Base-by-base conservation (phyloP, 2,329 filamentous ascomycete genomes). In the Chrysoporthe cubensis region DNA sequence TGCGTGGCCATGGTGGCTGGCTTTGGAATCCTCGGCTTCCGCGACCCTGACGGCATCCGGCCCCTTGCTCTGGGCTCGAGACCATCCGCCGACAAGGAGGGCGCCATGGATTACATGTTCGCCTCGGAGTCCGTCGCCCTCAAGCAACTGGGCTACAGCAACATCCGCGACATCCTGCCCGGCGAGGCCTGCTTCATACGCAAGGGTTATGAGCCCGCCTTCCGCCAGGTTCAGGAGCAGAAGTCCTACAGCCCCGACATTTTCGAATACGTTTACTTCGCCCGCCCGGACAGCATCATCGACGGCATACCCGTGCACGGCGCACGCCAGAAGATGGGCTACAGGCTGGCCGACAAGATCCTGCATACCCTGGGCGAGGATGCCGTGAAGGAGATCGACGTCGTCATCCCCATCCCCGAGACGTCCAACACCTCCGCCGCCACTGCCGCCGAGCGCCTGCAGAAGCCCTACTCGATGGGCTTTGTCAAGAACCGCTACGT, bases 231-330 rank as follows among this genome's bases (percentile, higher is more conserved):
- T 16, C 87, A 89, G 52, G 80, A 86, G 68, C 84, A 85, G 72
- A 85, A 87, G 73, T 84, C 85, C 18, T 97, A 97, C 76, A 89
- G 91, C 1, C 93, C 93, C 0, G 94, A 97, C 76, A 91, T 93
- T 70, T 96, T 96, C 74, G 92, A 96, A 79, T 93, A 90, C 71
- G 91, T 97, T 67, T 97, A 97, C 81, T 94, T 97, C 74, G 90
- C 92, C 16, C 85, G 94, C 1, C 92, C 92, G 0, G 94, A 97
- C 78, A 90, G 88, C 0, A 84, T 90, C 72, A 95, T 97, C 67
- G 94, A 97, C 75, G 93, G 93, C 21, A 96, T 97, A 71, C 93
- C 91, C 66, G 91, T 97, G 37, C 89, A 97, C 76, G 88, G 89
- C 72, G 93, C 91, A 72, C 88, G 94, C 64, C 90, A 95, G 75